phyloP scores from a whole-genome alignment of 495 filamentous ascomycete genomes.

The Tuber borchii region DNA sequence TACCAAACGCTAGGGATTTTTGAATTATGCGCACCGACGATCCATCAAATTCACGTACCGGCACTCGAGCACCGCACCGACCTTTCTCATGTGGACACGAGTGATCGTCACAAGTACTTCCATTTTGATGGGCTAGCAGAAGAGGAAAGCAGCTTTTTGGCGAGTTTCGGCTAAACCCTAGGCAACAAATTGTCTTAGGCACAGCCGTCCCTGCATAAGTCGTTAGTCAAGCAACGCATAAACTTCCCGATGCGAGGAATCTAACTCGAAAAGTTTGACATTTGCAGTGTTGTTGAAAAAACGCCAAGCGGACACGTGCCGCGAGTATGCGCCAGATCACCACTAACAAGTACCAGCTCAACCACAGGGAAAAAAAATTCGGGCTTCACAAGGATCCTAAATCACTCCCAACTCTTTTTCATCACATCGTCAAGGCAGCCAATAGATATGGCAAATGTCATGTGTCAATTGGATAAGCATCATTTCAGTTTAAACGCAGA shows the following conservation, averaged over 20 bases:
- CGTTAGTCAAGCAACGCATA: neutral
- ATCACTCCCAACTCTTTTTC: neutral
- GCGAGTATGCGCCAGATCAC: neutral
- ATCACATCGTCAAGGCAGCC: neutral
- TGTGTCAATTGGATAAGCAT: neutral
- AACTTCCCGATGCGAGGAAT: neutral
- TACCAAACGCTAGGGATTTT: neutral
- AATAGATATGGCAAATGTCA: neutral
- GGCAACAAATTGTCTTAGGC: neutral
- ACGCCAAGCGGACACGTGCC: conserved; percentile 1
- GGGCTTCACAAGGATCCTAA: neutral
- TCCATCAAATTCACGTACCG: neutral
- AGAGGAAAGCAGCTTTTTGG: neutral
- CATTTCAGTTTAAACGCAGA: neutral
- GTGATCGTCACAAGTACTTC: neutral
- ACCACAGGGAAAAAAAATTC: neutral
- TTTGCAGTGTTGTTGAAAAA: neutral
- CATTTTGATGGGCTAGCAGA: neutral
- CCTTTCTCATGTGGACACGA: neutral
- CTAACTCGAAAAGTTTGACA: neutral
- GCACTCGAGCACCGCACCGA: neutral
- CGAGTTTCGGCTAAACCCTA: neutral
- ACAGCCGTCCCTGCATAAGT: neutral
- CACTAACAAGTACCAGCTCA: neutral
- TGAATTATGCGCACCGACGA: neutral